Percentiles rank a stretch among this genome's conserved stretches.
These are phyloP conservation scores for Albugo candida DNA, from an alignment of 352 stramenopile species.

Conservation along the genomic window DNA sequence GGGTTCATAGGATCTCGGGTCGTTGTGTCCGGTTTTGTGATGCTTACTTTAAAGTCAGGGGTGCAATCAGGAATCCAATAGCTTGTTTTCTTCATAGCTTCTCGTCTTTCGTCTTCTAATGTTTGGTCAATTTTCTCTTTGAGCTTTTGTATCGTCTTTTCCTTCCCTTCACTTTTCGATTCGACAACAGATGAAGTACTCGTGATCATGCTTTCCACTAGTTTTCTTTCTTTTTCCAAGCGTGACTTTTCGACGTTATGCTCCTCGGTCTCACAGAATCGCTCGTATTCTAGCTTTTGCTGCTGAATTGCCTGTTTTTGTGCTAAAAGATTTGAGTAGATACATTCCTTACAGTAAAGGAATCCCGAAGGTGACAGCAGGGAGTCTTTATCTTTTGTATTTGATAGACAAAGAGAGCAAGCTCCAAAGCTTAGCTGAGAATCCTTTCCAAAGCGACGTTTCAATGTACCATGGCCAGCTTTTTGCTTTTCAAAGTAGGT, in stretches of 20 bases:
- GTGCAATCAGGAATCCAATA: slow-evolving; percentile 79
- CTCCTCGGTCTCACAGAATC: slow-evolving; percentile 26
- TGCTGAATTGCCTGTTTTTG: slow-evolving; percentile 72
- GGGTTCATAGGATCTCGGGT: slow-evolving; percentile 70
- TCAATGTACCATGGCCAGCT: slow-evolving; percentile 66
- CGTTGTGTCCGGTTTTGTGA: slow-evolving; percentile 43
- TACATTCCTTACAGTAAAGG: slow-evolving; percentile 77
- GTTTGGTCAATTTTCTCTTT: slow-evolving; percentile 53
- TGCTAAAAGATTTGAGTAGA: slow-evolving; percentile 67
- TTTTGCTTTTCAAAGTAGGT: slow-evolving; percentile 63
- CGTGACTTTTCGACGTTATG: slow-evolving; percentile 26
- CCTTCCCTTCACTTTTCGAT: slow-evolving; percentile 1
- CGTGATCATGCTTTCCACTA: slow-evolving; percentile 13
- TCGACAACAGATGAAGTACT: background rate
- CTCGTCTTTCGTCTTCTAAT: slow-evolving; percentile 45
- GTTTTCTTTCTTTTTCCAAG: slow-evolving; percentile 24
- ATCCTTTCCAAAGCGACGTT: slow-evolving; percentile 64
- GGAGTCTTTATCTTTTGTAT: slow-evolving; percentile 30
- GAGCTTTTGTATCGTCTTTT: slow-evolving; percentile 22
- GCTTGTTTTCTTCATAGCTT: slow-evolving; percentile 63
- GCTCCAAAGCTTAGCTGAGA: slow-evolving; percentile 54
- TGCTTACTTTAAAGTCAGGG: slow-evolving; percentile 22
- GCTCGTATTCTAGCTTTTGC: slow-evolving; percentile 35
- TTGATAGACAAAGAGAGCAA: slow-evolving; percentile 59
- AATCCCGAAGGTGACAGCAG: slow-evolving; percentile 48